Base-by-base conservation (phyloP, 2,329 filamentous ascomycete genomes). In the Trichoderma citrinoviride region DNA sequence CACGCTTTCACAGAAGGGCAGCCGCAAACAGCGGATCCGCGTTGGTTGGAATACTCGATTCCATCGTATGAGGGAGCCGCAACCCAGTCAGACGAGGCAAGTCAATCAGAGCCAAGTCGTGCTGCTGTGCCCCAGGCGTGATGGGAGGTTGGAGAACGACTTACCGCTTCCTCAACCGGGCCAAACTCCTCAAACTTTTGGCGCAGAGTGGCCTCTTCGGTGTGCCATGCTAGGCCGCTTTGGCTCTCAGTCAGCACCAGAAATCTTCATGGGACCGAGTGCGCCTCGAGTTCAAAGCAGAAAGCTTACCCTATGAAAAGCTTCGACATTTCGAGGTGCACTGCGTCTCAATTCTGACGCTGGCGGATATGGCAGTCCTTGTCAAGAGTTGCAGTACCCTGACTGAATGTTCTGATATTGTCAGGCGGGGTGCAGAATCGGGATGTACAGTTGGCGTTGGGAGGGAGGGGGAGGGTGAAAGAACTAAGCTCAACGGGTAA, bases 191-290 rank as follows among this genome's bases (percentile, higher is more conserved):
- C 90, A 78, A 99, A 99, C 80, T 97, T 97, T 76, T 90, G 82
- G 75, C 91, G 90, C 70, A 99, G 83, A 71, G 91, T 93, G 50
- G 81, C 80, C 80, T 98, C 94, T 79, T 96, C 93, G 69, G 95
- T 99, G 82, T 97, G 93, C 95, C 95, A 99, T 74, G 95, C 92
- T 72, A 99, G 92, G 85, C 95, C 95, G 76, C 94, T 97, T 61
- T 64, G 57, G 53, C 25, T 52, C 54, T 47, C 54, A 33, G 65
- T 75, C 64, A 76, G 73, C 63, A 63, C 41, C 50, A 53, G n/a
- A 46, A 29, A 33, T 43, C 37, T 61, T 29, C 47, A 49, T 19
- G 27, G 44, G 41, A 29, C 29, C 33, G 44, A 66, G 27, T 19
- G 50, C 25, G 50, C 19, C 33, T 19, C 37, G 33, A 50, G 29